These are phyloP conservation scores for Remersonia thermophila DNA, from an alignment of 2,329 filamentous ascomycete species.

Conservation along the genomic window DNA sequence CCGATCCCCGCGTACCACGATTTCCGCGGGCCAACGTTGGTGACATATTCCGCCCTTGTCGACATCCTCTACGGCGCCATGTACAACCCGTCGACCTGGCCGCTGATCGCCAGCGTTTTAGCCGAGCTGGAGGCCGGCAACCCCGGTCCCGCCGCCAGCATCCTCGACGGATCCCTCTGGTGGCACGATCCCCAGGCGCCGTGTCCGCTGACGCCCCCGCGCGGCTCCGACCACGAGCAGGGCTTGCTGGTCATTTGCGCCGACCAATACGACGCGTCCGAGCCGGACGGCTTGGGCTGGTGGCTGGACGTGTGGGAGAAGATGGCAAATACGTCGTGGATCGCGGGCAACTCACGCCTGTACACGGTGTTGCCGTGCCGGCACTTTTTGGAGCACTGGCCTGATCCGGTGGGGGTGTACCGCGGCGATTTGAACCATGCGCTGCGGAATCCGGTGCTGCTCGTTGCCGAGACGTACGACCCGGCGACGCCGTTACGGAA, in stretches of 20 bases:
- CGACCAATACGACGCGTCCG: constrained; percentile 32
- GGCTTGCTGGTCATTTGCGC: constrained; percentile 31
- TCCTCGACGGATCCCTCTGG: constrained; percentile 29
- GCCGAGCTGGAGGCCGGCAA: constrained; percentile 33
- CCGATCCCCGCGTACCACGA: constrained; percentile 29
- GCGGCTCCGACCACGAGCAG: constrained; percentile 28
- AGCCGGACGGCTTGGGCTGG: constrained; percentile 30
- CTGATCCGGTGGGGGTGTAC: constrained; percentile 32
- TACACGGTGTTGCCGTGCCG: constrained; percentile 32
- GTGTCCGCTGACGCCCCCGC: constrained; percentile 17
- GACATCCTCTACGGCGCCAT: constrained; percentile 28
- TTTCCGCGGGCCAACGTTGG: constrained; percentile 28
- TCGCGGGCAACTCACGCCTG: constrained; percentile 36
- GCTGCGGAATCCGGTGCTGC: constrained; percentile 31
- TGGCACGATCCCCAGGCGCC: constrained; percentile 29
- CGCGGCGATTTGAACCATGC: constrained; percentile 33
- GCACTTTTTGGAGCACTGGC: constrained; percentile 34
- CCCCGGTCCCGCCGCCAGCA: constrained; percentile 27
- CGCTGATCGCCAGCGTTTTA: constrained; percentile 28
- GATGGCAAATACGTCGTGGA: constrained; percentile 34
- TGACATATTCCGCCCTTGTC: constrained; percentile 34
- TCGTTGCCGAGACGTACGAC: constrained; percentile 38
- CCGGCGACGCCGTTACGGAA: constrained; percentile 38
- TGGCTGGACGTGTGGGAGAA: constrained; percentile 34
- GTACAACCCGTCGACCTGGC: constrained; percentile 34